Evolutionary conservation across 768 basidiomycete genomes (phyloP).

Genomic region (Psilocybe cubensis): DNA sequence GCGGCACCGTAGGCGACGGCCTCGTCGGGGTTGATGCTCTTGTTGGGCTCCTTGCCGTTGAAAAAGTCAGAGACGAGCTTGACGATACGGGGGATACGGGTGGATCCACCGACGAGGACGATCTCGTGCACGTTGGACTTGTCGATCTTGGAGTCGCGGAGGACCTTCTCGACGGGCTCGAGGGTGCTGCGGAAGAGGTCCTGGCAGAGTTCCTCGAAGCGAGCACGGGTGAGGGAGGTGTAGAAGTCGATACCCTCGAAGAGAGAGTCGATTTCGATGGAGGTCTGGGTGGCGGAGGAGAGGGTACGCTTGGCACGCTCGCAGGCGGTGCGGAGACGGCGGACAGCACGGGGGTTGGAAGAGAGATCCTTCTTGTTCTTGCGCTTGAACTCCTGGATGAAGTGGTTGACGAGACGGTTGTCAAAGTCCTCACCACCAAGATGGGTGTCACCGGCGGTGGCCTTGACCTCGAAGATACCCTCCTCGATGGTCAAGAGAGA

Average conservation of each 20-base stretch:
- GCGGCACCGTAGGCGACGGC: slow-evolving; percentile 99
- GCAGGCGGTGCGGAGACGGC: slow-evolving; percentile 96
- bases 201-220: slow-evolving; percentile 95
- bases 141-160: slow-evolving; percentile 98
- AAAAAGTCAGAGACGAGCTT: slow-evolving; percentile 99
- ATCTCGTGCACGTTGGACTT: slow-evolving; percentile 96
- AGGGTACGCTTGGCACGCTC: slow-evolving; percentile 99
- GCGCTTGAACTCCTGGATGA: slow-evolving; percentile 95
- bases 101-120: slow-evolving; percentile 97
- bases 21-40: slow-evolving; percentile 99
- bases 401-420: slow-evolving; percentile 96
- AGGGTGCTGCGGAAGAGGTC: slow-evolving; percentile 94
- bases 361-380: slow-evolving; percentile 98
- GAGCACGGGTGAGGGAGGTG: slow-evolving; percentile 96
- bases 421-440: slow-evolving; percentile 99
- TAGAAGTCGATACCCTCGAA: slow-evolving; percentile 99
- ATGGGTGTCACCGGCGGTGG: slow-evolving; percentile 97
- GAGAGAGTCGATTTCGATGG: slow-evolving; percentile 97
- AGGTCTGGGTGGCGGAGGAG: slow-evolving; percentile 94
- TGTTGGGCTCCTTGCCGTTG: slow-evolving; percentile 98
- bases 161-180: slow-evolving; percentile 97
- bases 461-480: slow-evolving; percentile 98
- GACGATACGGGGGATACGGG: slow-evolving; percentile 96
- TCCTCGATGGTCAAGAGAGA: slow-evolving; percentile 96
- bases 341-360: slow-evolving; percentile 91